Evolutionary conservation across 2,329 filamentous ascomycete genomes (phyloP), one percentile per base, ranked within the genome.

Genomic region (Ophiostoma sp.): DNA sequence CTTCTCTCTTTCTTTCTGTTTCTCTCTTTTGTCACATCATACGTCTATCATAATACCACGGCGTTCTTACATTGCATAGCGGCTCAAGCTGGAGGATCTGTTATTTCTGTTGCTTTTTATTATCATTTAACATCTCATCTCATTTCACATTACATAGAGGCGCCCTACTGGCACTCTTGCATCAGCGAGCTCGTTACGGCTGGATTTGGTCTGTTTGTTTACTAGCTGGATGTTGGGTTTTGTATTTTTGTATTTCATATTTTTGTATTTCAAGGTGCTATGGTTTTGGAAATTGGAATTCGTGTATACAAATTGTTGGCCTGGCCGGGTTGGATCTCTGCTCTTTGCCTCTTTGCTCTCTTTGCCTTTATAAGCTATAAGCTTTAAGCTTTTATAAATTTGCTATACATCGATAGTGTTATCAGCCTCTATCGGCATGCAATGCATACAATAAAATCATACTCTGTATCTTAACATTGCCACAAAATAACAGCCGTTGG

Each of bases 161-260:
- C 44, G 44, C 44, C 20, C 15, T 48, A 17, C 15, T 48, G 15
- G 20, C 44, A 48, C 36, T 39, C 13, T 15, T 54, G n/a, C n/a
- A 54, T 54, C 52, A 54, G 52, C 52, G n/a, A 54, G 52, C n/a
- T n/a, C 52, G n/a, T 54, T 54, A 54, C n/a, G 52, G 52, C 17
- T 54, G 52, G 52, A 23, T 48, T 48, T 17, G 20, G 44, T 48
- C 44, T 48, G 17, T 48, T 48, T 2, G 13, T 48, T 48, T 48
- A 13, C 15, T 48, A 20, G 44, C 17, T 54, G 20, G 41, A 17
- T 44, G 36, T 39, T 39, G 36, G 36, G 36, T 39, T 39, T 39
- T 39, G 4, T 39, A 5, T 39, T 39, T 39, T 7, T 17, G 41
- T 48, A 13, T 48, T 6, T 48, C 10, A 15, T 15, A 13, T 48